Percentiles rank a stretch among this genome's conserved stretches.
phyloP scores from a whole-genome alignment of 257 asterid genomes.

The Gynochthodes officinalis region DNA sequence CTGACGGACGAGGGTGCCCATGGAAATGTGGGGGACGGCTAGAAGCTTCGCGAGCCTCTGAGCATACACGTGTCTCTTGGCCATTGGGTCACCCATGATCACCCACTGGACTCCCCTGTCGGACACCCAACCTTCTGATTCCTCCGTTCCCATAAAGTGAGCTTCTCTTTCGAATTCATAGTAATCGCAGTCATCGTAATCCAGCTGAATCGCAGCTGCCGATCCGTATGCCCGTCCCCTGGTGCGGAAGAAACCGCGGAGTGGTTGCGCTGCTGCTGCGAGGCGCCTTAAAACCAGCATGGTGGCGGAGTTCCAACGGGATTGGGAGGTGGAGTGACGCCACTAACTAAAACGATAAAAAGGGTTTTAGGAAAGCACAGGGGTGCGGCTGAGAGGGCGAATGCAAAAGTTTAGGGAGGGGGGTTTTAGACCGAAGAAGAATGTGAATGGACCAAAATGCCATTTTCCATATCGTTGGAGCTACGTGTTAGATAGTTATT shows the following conservation, averaged over 20 bases:
- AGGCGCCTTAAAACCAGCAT: constrained; percentile 65
- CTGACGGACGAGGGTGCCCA: constrained; percentile 85
- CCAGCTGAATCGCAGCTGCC: constrained; percentile 67
- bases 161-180: constrained; percentile 23
- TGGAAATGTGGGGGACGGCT: constrained; percentile 80
- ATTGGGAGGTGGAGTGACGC: too few species aligned
- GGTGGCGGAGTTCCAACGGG: too few species aligned
- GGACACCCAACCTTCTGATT: constrained; percentile 51
- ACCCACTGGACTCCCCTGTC: constrained; percentile 89
- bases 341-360: too few species aligned
- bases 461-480: background rate
- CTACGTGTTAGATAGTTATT: background rate
- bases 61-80: constrained; percentile 72
- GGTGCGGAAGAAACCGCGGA: constrained; percentile 13
- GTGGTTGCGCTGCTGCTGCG: constrained; percentile 39
- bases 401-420: too few species aligned
- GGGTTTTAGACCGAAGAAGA: background rate
- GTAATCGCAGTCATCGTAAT: constrained; percentile 33
- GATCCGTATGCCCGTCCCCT: constrained; percentile 51
- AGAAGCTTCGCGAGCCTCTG: constrained; percentile 73
- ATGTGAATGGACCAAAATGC: constrained; percentile 13
- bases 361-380: background rate
- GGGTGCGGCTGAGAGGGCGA: background rate
- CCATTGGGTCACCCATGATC: constrained; percentile 86
- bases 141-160: constrained; percentile 45